Conservation (phyloP, 306 rosid species). For the Rubus idaeus region DNA sequence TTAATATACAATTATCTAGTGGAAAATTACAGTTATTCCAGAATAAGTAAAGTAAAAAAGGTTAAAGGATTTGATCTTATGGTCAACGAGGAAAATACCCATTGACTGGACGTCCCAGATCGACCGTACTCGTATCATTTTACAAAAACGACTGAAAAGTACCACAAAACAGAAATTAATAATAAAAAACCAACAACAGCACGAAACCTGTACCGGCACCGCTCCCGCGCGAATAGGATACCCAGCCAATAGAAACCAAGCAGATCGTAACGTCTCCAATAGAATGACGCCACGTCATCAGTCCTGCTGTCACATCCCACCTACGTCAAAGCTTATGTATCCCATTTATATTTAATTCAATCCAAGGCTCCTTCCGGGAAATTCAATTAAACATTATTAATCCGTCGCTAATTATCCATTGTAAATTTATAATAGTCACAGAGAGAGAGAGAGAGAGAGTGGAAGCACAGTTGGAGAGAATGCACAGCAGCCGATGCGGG, state of each 20-base stretch:
- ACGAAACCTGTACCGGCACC: not conserved
- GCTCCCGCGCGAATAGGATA: not conserved
- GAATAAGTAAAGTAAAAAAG: too few species aligned
- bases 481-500: slow-evolving; percentile 10
- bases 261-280: not conserved
- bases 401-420: not conserved
- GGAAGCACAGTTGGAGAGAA: slow-evolving; percentile 6
- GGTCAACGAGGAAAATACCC: not conserved
- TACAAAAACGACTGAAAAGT: not conserved
- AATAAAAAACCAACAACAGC: not conserved
- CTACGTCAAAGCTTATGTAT: not conserved
- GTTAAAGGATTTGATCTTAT: not conserved
- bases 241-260: not conserved
- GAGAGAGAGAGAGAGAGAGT: slow-evolving; percentile 6
- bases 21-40: too few species aligned
- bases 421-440: not conserved
- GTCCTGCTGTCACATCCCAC: not conserved
- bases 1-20: too few species aligned
- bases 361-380: not conserved
- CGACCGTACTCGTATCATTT: not conserved
- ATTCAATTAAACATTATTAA: not conserved
- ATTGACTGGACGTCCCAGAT: not conserved
- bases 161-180: not conserved
- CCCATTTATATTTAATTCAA: not conserved
- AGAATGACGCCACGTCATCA: not conserved